Evolutionary conservation across 805 yeast genomes (phyloP).

Genomic region (Starmera caribaea): DNA sequence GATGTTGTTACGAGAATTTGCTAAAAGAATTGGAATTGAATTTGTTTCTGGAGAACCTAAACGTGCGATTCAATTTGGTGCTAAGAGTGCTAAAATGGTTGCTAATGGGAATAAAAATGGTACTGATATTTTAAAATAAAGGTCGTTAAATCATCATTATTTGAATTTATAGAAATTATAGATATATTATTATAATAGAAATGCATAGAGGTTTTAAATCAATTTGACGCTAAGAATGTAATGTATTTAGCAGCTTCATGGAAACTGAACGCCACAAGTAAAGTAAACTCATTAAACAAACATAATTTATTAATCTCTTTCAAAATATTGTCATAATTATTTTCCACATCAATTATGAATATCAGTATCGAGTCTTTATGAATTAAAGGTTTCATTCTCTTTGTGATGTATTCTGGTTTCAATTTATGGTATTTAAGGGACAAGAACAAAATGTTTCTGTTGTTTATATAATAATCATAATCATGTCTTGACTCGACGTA

Average conservation of each 20-base stretch:
- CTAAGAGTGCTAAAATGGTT: constrained; percentile 86
- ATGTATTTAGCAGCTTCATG: constrained; percentile 44
- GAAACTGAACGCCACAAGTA: constrained; percentile 33
- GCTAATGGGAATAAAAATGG: constrained; percentile 75
- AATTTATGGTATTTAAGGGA: constrained; percentile 66
- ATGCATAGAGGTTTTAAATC: no score
- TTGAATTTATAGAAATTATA: no score
- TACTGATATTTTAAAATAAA: constrained; percentile 36
- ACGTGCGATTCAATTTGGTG: constrained; percentile 95
- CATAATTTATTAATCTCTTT: constrained; percentile 30
- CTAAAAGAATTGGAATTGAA: constrained; percentile 36
- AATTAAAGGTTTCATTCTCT: constrained; percentile 34
- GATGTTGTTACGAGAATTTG: constrained; percentile 51
- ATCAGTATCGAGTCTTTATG: constrained; percentile 43
- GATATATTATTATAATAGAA: no score
- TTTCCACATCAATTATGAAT: constrained; percentile 57
- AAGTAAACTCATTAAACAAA: constrained; percentile 30
- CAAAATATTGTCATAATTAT: constrained; percentile 32
- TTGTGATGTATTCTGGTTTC: constrained; percentile 65
- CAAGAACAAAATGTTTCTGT: constrained; percentile 45
- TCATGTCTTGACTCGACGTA: constrained; percentile 33
- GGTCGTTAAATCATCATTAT: no score
- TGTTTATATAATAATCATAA: constrained; percentile 61
- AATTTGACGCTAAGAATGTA: constrained; percentile 22
- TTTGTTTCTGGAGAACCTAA: constrained; percentile 69